Percentiles rank a stretch among this genome's conserved stretches.
Evolutionary conservation across 495 filamentous ascomycete species (phyloP).

Genomic region (Penicillium coprophilum): DNA sequence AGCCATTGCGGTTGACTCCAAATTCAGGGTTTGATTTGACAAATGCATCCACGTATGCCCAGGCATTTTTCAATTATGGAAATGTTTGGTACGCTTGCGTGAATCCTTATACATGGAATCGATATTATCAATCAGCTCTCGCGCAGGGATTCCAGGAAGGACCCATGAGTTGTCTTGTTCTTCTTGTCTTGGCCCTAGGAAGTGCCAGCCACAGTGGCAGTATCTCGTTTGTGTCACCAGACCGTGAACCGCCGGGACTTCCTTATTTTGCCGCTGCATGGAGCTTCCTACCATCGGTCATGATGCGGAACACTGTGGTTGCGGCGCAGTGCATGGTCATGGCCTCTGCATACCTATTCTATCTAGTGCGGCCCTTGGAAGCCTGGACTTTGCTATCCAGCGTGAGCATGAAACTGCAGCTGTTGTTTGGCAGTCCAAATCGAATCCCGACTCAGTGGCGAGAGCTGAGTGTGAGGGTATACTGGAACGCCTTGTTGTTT

Average conservation of each 20-base stretch:
- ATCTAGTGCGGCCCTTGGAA: constrained; percentile 75
- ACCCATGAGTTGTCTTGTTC: constrained; percentile 78
- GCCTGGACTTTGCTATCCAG: constrained; percentile 79
- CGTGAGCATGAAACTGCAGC: constrained; percentile 76
- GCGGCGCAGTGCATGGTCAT: constrained; percentile 77
- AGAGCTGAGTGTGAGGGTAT: constrained; percentile 72
- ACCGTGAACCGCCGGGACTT: constrained; percentile 72
- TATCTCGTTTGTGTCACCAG: constrained; percentile 68
- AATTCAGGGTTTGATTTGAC: constrained; percentile 68
- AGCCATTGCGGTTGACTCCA: constrained; percentile 59
- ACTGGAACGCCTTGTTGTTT: constrained; percentile 80
- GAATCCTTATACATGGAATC: constrained; percentile 78
- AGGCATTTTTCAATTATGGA: constrained; percentile 74
- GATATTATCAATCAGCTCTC: constrained; percentile 69
- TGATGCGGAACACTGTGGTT: constrained; percentile 74
- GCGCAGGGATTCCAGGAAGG: constrained; percentile 72
- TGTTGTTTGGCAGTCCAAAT: constrained; percentile 68
- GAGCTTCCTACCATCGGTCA: constrained; percentile 71
- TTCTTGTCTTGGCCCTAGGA: constrained; percentile 75
- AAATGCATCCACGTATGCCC: constrained; percentile 70
- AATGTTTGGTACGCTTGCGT: constrained; percentile 86
- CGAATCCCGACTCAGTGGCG: constrained; percentile 65
- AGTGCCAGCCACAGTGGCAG: constrained; percentile 68
- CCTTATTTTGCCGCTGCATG: constrained; percentile 79
- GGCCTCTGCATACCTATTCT: constrained; percentile 77